Evolutionary conservation across 1,284 basidiomycete species (phyloP), one percentile per base, ranked within the genome.

Genomic region (Cutaneotrichosporon sp.): DNA sequence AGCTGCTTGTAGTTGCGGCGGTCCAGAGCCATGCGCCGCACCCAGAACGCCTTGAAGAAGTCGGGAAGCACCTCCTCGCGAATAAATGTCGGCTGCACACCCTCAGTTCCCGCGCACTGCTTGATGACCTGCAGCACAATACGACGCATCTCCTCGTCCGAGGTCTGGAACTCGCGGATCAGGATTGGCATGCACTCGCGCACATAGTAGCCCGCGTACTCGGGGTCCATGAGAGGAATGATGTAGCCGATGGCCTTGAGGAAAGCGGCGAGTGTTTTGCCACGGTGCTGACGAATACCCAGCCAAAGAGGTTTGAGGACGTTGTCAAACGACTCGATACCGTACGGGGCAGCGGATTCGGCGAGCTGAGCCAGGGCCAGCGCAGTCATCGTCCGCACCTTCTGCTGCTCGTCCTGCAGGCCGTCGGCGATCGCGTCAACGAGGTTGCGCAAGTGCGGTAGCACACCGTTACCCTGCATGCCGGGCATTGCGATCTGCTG

Each of bases 61-160:
- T 98, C 93, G n/a, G 96, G 96, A 2, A 98, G 80, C 56, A 98
- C 94, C 71, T 98, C 94, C 65, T 96, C 86, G 64, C 91, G 92
- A 71, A 97, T 93, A 71, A 96, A 97, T 27, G 83, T 81, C 4
- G 91, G 84, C 0, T 90, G 90, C 34, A 97, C 93, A 78, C 92
- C 93, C 68, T 98, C 96, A 0, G 96, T 98, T 7, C 90, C 89
- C 33, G 96, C 90, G 70, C 96, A 98, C 74, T 99, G 94, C 77
- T 97, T 96, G 68, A 98, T 93, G 50, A 98, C 96, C 74, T 98
- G 97, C 47, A 98, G 78, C 4, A 99, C 94, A 63, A 98, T 98
- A 80, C 97, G 96, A 80, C 97, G 96, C 96, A 99, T 98, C 79
- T 98, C 96, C 75, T 98, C 96, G 72, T 98, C 96, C 9, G 94